Evolutionary conservation across 1,284 basidiomycete genomes (phyloP).

Genomic region (Gomphus sp.): DNA sequence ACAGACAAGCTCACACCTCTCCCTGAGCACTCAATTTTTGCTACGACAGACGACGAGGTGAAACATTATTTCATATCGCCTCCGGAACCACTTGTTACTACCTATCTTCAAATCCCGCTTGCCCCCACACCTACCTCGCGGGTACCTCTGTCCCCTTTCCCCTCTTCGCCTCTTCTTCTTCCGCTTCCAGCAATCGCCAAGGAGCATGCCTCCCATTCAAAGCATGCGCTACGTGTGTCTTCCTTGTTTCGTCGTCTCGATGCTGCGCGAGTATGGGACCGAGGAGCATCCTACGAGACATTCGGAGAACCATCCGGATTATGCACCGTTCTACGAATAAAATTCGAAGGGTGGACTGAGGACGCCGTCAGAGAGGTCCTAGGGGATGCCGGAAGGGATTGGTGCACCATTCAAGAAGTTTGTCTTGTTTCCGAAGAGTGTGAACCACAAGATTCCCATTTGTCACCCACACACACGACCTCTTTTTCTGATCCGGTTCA

Average conservation of each 20-base stretch:
- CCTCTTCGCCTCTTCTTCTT: constrained; percentile 38
- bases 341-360: constrained; percentile 61
- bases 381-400: constrained; percentile 54
- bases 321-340: constrained; percentile 56
- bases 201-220: constrained; percentile 41
- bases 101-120: constrained; percentile 62
- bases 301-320: constrained; percentile 31
- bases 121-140: constrained; percentile 59
- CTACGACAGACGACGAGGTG: constrained; percentile 28
- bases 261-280: constrained; percentile 52
- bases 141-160: constrained; percentile 40
- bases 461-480: not conserved
- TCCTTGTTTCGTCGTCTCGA: constrained; percentile 62
- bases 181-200: constrained; percentile 44
- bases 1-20: constrained; percentile 13
- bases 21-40: constrained; percentile 9
- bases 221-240: constrained; percentile 55
- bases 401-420: constrained; percentile 62
- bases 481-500: not conserved
- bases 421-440: constrained; percentile 18
- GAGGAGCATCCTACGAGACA: constrained; percentile 46
- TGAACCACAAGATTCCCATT: constrained; percentile 14
- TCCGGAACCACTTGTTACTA: constrained; percentile 36
- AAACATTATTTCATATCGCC: constrained; percentile 51
- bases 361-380: constrained; percentile 51